Conservation (phyloP, 208 protist species). For the Borovskyia barvae region DNA sequence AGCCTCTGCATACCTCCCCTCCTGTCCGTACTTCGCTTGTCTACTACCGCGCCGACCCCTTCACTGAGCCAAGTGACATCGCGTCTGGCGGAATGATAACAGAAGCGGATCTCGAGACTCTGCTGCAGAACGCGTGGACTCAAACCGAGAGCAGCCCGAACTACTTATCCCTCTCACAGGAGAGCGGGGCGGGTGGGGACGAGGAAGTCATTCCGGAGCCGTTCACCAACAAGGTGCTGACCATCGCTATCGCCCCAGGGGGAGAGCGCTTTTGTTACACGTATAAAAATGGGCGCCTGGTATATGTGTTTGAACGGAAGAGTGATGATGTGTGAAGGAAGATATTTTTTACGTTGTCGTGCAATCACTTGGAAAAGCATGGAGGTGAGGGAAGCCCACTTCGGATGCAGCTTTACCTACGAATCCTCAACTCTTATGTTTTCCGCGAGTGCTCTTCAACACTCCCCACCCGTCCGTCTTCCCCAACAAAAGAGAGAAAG, state of each 20-base stretch:
- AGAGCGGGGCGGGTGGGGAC: background rate
- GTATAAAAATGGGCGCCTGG: constrained; percentile 61
- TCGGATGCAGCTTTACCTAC: no score
- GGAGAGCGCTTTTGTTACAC: constrained; percentile 80
- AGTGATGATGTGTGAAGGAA: background rate
- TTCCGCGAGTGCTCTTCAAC: no score
- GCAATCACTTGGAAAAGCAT: background rate
- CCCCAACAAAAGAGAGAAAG: no score
- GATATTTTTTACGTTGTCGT: background rate
- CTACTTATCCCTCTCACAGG: background rate
- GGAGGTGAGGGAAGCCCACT: background rate
- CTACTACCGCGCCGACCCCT: constrained; percentile 72
- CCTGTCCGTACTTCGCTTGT: constrained; percentile 29
- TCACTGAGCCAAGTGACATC: constrained; percentile 23
- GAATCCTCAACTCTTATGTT: no score
- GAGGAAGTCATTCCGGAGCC: constrained; percentile 56
- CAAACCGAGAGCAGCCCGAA: constrained; percentile 9
- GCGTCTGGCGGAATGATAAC: constrained; percentile 24
- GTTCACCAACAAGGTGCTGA: constrained; percentile 77
- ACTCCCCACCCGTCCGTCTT: no score
- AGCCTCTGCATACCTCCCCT: constrained; percentile 49
- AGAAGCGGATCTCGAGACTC: constrained; percentile 47
- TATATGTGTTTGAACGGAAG: constrained; percentile 79
- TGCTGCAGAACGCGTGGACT: constrained; percentile 42
- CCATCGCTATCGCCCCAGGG: constrained; percentile 71